Conservation (phyloP, 2,329 filamentous ascomycete genomes). For the Beauveria pseudobassiana region DNA sequence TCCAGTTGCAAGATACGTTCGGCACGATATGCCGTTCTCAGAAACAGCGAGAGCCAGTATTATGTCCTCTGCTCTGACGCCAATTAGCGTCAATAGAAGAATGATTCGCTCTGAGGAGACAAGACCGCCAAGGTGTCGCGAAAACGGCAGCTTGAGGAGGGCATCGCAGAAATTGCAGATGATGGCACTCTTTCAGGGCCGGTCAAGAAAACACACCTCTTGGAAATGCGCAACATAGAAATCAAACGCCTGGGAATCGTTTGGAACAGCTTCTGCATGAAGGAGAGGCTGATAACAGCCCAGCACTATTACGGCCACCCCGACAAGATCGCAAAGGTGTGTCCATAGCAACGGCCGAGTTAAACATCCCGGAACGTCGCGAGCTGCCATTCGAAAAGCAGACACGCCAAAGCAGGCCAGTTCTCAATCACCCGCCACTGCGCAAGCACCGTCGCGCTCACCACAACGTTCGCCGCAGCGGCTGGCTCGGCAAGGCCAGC, state of each 20-base stretch:
- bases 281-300: slow-evolving; percentile 17
- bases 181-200: slow-evolving; percentile 33
- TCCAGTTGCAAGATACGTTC: slow-evolving; percentile 16
- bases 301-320: slow-evolving; percentile 20
- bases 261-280: slow-evolving; percentile 28
- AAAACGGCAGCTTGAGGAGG: slow-evolving; percentile 24
- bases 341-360: slow-evolving; percentile 16
- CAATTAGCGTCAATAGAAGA: slow-evolving; percentile 29
- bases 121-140: slow-evolving; percentile 13
- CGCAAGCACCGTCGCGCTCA: slow-evolving; percentile 9
- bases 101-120: slow-evolving; percentile 16
- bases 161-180: slow-evolving; percentile 39
- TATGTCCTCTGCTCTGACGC: slow-evolving; percentile 27
- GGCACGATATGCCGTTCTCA: slow-evolving; percentile 13
- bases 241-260: slow-evolving; percentile 19
- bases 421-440: not conserved
- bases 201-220: slow-evolving; percentile 2
- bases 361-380: slow-evolving; percentile 32
- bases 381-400: slow-evolving; percentile 33
- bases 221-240: slow-evolving; percentile 3
- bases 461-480: slow-evolving; percentile 14
- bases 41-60: slow-evolving; percentile 16
- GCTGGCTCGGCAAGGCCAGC: slow-evolving; percentile 15
- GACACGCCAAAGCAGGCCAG: slow-evolving; percentile 1
- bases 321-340: slow-evolving; percentile 17